phyloP scores from a whole-genome alignment of 1,139 yeast genomes.

The Yamadazyma blattariae region DNA sequence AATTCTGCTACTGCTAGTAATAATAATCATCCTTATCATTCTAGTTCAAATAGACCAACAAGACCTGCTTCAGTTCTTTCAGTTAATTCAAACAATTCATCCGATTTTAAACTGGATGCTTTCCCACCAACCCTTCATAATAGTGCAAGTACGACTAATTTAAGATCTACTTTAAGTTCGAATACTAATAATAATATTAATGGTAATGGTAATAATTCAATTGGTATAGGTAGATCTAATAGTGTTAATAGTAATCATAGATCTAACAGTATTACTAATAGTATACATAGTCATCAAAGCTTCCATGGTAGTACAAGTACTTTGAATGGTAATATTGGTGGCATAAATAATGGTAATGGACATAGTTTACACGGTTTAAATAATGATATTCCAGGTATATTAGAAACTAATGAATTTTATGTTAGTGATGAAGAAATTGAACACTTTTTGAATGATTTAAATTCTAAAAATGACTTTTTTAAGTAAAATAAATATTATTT shows the following conservation, averaged over 20 bases:
- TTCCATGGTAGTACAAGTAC: slow-evolving; percentile 1
- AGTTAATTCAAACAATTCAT: slow-evolving; percentile 37
- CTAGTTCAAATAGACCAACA: slow-evolving; percentile 37
- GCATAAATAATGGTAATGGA: no score
- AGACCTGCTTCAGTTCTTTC: slow-evolving; percentile 46
- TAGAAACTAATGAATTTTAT: slow-evolving; percentile 14
- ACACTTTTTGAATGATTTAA: slow-evolving; percentile 11
- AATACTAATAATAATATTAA: neutral
- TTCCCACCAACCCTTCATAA: slow-evolving; percentile 11
- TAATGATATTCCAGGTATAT: slow-evolving; percentile 10
- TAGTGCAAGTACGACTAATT: slow-evolving; percentile 7
- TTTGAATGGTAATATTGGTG: no score
- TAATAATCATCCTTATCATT: slow-evolving; percentile 4
- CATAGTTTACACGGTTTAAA: slow-evolving; percentile 2
- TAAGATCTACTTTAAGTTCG: slow-evolving; percentile 1
- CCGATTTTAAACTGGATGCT: slow-evolving; percentile 11
- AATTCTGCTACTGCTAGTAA: slow-evolving; percentile 4
- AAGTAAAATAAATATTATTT: neutral
- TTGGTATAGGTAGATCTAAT: slow-evolving; percentile 4
- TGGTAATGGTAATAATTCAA: neutral
- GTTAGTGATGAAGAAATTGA: slow-evolving; percentile 14
- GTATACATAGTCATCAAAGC: slow-evolving; percentile 1
- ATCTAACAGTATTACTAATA: slow-evolving; percentile 3
- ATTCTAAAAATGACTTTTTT: slow-evolving; percentile 4
- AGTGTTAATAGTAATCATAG: slow-evolving; percentile 4